phyloP scores from a whole-genome alignment of 768 basidiomycete genomes.

The Clitopilus passeckerianus region DNA sequence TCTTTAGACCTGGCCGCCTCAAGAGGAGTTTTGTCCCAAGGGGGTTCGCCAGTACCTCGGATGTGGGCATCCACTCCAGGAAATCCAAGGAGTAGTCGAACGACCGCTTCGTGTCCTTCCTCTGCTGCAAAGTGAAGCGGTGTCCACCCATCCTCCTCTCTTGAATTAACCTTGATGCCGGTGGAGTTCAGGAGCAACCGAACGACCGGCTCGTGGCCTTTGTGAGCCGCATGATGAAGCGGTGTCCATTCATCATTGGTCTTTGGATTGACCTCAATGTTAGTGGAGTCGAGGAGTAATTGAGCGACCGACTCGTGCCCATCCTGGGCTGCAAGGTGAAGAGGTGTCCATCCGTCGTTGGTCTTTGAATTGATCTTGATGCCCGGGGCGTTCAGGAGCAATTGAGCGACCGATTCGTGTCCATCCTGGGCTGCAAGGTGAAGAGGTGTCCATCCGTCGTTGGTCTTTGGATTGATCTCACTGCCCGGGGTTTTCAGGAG shows the following conservation, averaged over 20 bases:
- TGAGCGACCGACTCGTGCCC: not conserved
- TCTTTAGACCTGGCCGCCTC: too few relatives aligned
- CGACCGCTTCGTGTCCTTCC: not conserved
- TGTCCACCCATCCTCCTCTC: not conserved
- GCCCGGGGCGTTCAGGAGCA: not conserved
- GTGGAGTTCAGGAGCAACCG: not conserved
- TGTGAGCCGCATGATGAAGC: not conserved
- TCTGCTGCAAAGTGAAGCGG: not conserved
- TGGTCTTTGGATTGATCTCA: not conserved
- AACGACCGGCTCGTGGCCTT: not conserved
- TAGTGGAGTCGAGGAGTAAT: not conserved
- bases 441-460: not conserved
- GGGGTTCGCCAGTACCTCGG: too few relatives aligned
- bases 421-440: not conserved
- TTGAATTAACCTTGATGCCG: not conserved
- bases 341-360: not conserved
- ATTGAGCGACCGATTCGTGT: not conserved
- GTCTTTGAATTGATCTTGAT: not conserved
- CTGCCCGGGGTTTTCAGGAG: not conserved
- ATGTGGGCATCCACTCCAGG: not conserved
- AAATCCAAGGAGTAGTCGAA: not conserved
- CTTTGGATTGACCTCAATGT: not conserved
- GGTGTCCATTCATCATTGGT: not conserved
- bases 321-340: not conserved
- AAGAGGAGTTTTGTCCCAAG: too few relatives aligned